A percentile compares a stretch with the other conserved stretches of the same genome.
phyloP scores from a whole-genome alignment of 306 rosid genomes.

The Prunus armeniaca region DNA sequence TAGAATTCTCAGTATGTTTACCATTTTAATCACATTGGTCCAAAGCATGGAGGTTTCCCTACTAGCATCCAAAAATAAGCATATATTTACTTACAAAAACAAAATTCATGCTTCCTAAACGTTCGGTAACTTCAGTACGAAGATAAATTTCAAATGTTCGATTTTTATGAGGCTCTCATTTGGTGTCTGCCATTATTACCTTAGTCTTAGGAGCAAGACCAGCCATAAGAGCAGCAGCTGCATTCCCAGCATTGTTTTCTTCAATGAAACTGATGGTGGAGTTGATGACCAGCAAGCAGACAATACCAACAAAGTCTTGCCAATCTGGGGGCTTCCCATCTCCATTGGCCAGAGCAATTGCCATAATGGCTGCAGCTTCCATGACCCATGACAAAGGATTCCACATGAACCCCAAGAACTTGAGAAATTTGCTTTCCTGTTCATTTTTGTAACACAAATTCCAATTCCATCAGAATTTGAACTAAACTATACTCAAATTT shows the following conservation, averaged over 20 bases:
- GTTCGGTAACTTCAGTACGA: background rate
- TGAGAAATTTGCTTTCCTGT: conserved; percentile 92
- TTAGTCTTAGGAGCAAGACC: conserved; percentile 98
- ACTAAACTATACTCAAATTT: background rate
- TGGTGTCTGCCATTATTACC: conserved; percentile 36
- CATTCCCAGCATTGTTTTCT: conserved; percentile 98
- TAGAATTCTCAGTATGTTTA: background rate
- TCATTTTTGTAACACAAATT: conserved; percentile 10
- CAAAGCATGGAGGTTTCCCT: background rate
- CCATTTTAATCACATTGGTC: background rate
- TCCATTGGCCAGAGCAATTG: conserved; percentile 96
- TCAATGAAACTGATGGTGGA: conserved; percentile 97
- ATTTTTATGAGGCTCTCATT: background rate
- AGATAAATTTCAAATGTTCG: background rate
- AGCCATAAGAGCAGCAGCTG: conserved; percentile 99
- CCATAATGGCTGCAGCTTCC: conserved; percentile 97
- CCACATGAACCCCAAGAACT: conserved; percentile 99
- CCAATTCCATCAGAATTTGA: conserved; percentile 22
- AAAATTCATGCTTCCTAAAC: background rate
- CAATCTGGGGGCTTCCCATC: conserved; percentile 85
- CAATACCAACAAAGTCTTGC: conserved; percentile 93
- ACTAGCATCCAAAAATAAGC: background rate
- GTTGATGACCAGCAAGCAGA: conserved; percentile 78
- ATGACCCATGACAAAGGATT: conserved; percentile 99
- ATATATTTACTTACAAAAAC: background rate